Conservation (phyloP, 768 basidiomycete genomes). For the Sistotremastrum suecicum region DNA sequence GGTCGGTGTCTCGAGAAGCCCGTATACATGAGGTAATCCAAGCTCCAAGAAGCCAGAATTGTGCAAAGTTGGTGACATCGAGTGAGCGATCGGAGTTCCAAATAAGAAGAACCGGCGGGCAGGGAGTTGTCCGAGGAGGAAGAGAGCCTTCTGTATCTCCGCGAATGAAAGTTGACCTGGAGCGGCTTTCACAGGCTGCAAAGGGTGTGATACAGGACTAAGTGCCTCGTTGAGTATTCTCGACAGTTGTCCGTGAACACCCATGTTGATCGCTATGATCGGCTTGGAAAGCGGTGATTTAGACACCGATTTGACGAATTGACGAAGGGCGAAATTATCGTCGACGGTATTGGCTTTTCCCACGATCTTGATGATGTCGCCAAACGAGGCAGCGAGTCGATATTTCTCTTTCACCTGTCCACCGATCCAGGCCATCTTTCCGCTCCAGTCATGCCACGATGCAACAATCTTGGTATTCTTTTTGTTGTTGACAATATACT, state of each 20-base stretch:
- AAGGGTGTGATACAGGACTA: conserved; percentile 82
- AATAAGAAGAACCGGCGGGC: conserved; percentile 70
- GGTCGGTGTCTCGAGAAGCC: conserved; percentile 54
- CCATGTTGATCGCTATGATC: conserved; percentile 92
- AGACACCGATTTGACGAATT: conserved; percentile 44
- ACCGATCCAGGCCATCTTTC: conserved; percentile 69
- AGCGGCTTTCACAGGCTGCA: conserved; percentile 75
- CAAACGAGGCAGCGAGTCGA: conserved; percentile 44
- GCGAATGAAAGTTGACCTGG: conserved; percentile 87
- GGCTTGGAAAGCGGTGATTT: conserved; percentile 48
- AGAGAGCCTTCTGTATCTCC: conserved; percentile 70
- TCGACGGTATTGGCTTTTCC: conserved; percentile 61
- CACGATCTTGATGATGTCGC: conserved; percentile 89
- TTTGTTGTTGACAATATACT: conserved; percentile 45
- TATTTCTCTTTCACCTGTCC: conserved; percentile 54
- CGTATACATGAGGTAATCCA: conserved; percentile 75
- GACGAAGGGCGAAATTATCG: conserved; percentile 69
- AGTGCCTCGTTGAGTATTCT: conserved; percentile 76
- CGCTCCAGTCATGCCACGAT: conserved; percentile 93
- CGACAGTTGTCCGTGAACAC: conserved; percentile 76
- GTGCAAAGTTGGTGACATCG: conserved; percentile 87
- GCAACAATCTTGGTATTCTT: conserved; percentile 71
- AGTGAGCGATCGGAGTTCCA: conserved; percentile 77
- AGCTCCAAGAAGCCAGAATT: conserved; percentile 74
- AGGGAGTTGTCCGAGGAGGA: conserved; percentile 70